Conservation (phyloP, 345 rosid genomes). For the Eucalyptus shirleyi region DNA sequence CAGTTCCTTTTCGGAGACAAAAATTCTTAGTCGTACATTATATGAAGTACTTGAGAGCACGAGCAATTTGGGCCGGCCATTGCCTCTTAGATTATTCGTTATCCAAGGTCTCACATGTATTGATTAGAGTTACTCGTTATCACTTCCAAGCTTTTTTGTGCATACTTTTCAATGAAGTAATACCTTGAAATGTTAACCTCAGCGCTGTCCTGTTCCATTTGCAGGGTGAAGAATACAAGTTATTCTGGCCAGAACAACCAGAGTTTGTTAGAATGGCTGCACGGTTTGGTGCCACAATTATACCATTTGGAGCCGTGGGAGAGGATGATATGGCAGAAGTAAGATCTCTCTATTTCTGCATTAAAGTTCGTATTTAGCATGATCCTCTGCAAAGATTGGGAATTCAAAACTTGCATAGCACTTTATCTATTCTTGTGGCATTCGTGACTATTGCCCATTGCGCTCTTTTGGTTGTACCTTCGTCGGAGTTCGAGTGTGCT, state of each 20-base stretch:
- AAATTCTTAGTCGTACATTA: neutral
- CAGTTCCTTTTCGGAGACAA: neutral
- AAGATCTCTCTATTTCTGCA: neutral
- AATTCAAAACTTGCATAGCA: neutral
- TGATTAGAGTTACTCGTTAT: neutral
- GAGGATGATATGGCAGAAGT: slow-evolving; percentile 70
- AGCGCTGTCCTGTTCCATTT: neutral
- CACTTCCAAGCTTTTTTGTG: neutral
- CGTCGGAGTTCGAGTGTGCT: neutral
- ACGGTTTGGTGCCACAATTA: slow-evolving; percentile 64
- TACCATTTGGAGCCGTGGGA: slow-evolving; percentile 68
- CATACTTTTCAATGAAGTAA: neutral
- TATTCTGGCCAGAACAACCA: slow-evolving; percentile 62
- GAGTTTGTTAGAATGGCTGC: slow-evolving; percentile 86
- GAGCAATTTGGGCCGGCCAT: neutral
- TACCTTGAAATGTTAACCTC: neutral
- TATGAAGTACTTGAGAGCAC: neutral
- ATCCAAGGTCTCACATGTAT: neutral
- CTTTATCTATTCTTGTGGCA: neutral
- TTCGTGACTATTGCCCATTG: neutral
- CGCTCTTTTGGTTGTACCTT: neutral
- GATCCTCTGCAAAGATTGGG: neutral
- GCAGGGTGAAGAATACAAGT: slow-evolving; percentile 68
- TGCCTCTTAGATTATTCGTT: neutral
- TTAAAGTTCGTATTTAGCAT: neutral